These are phyloP conservation scores for Neurospora sp. DNA, from an alignment of 495 filamentous ascomycete genomes.

Conservation along the genomic window DNA sequence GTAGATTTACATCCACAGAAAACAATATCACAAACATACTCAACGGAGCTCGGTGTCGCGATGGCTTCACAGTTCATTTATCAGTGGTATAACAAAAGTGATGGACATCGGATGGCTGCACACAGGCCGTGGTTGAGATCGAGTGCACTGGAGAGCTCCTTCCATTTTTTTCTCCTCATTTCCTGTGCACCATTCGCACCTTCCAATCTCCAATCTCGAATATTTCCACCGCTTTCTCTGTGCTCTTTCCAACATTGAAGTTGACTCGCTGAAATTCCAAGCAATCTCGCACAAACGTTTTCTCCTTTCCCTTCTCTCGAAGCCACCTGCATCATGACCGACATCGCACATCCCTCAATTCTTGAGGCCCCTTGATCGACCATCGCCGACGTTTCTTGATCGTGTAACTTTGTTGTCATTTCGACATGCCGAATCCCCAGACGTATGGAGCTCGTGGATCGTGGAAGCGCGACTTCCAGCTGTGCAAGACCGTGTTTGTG, in stretches of 20 bases:
- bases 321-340: background rate
- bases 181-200: background rate
- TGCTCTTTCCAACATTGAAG: background rate
- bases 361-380: background rate
- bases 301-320: background rate
- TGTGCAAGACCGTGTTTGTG: slow-evolving; percentile 14
- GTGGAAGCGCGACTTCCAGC: slow-evolving; percentile 8
- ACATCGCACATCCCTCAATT: background rate
- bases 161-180: background rate
- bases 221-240: background rate
- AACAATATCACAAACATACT: background rate
- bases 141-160: background rate
- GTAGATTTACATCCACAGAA: background rate
- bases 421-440: background rate
- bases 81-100: background rate
- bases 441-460: background rate
- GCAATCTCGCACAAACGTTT: background rate
- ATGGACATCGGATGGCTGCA: background rate
- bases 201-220: background rate
- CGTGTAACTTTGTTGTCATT: background rate
- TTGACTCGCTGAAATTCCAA: background rate
- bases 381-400: background rate
- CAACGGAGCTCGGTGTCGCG: background rate
- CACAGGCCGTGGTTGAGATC: background rate
- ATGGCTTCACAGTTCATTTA: background rate